These are phyloP conservation scores for Entelexis sorbosivorans DNA, from an alignment of 1,139 yeast genomes.

Conservation along the genomic window DNA sequence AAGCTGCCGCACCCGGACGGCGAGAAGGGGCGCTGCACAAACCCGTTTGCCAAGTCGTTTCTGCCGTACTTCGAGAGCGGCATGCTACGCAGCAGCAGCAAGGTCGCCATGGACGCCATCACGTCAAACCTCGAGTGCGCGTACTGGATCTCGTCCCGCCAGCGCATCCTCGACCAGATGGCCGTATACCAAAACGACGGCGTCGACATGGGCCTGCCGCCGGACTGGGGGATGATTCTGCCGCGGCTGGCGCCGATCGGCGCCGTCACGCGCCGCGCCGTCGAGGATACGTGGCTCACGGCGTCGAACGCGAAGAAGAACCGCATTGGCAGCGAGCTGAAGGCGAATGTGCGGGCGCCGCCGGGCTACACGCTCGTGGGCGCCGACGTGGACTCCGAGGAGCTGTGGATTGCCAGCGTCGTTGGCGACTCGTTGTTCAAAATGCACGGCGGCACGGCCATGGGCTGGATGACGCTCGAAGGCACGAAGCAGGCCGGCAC, in stretches of 20 bases:
- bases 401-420: conserved; percentile 92
- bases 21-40: conserved; percentile 58
- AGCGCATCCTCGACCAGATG: conserved; percentile 72
- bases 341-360: conserved; percentile 79
- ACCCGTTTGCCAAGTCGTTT: conserved; percentile 70
- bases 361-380: conserved; percentile 86
- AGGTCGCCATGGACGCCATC: conserved; percentile 67
- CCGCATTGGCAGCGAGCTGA: conserved; percentile 86
- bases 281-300: conserved; percentile 94
- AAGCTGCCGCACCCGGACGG: conserved; percentile 93
- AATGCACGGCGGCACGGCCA: conserved; percentile 88
- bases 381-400: conserved; percentile 96
- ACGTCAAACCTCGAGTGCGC: conserved; percentile 67
- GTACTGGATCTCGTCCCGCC: conserved; percentile 89
- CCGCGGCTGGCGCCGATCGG: conserved; percentile 91
- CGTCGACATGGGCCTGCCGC: conserved; percentile 20
- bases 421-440: conserved; percentile 86
- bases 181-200: conserved; percentile 42
- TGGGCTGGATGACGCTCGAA: conserved; percentile 99
- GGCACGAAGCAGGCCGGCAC: conserved; percentile 87
- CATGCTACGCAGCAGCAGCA: conserved; percentile 56
- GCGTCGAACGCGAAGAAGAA: conserved; percentile 85
- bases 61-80: conserved; percentile 64
- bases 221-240: conserved; percentile 57
- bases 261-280: conserved; percentile 90